phyloP scores from a whole-genome alignment of 2,329 filamentous ascomycete genomes.

The Dactylellina cionopaga region DNA sequence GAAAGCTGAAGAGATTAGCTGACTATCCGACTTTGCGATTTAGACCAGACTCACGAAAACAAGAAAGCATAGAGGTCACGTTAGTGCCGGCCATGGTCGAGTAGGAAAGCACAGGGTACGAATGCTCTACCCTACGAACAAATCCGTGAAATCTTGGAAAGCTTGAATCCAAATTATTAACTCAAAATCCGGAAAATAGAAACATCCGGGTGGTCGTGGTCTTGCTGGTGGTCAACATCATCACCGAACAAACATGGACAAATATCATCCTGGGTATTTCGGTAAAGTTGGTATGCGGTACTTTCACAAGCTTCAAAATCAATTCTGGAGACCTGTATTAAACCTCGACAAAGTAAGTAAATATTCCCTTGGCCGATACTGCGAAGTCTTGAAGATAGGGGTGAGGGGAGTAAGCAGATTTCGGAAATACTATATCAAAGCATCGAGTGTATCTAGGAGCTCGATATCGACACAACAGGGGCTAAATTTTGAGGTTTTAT shows the following conservation, averaged over 20 bases:
- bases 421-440: background rate
- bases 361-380: slow-evolving; percentile 13
- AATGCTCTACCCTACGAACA: background rate
- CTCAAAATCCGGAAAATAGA: slow-evolving; percentile 18
- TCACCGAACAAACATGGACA: slow-evolving; percentile 90
- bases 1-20: slow-evolving; percentile 21
- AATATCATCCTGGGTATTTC: slow-evolving; percentile 99
- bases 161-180: too few species aligned
- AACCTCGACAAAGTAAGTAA: slow-evolving; percentile 94
- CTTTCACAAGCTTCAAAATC: slow-evolving; percentile 96
- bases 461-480: too few species aligned
- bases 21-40: slow-evolving; percentile 35
- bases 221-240: slow-evolving; percentile 99
- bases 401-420: background rate
- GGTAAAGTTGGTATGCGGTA: slow-evolving; percentile 95
- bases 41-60: slow-evolving; percentile 58
- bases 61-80: slow-evolving; percentile 79
- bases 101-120: slow-evolving; percentile 65
- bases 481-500: slow-evolving; percentile 9
- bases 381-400: slow-evolving; percentile 19
- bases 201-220: slow-evolving; percentile 77
- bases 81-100: slow-evolving; percentile 97
- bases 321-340: slow-evolving; percentile 98
- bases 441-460: too few species aligned
- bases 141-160: background rate